phyloP scores from a whole-genome alignment of 78 protist species.

The Paulinella micropora region DNA sequence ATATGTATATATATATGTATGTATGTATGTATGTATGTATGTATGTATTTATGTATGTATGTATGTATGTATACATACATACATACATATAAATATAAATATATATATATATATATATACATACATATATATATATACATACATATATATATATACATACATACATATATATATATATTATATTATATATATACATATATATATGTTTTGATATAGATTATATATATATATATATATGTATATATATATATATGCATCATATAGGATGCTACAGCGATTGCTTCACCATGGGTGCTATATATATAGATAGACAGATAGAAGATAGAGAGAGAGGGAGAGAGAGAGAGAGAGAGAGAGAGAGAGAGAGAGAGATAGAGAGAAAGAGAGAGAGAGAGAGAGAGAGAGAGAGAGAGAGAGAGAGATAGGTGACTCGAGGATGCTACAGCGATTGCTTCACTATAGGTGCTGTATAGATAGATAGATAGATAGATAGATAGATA shows the following conservation, averaged over 20 bases:
- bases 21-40: background rate
- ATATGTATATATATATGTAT: background rate
- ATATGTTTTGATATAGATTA: background rate
- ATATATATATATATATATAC: background rate
- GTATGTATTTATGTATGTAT: background rate
- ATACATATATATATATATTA: background rate
- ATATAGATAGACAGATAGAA: background rate
- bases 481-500: background rate
- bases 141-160: background rate
- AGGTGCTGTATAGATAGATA: background rate
- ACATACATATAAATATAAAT: background rate
- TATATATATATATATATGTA: background rate
- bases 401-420: too few relatives aligned
- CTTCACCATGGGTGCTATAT: background rate
- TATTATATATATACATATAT: background rate
- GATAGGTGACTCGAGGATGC: too few relatives aligned
- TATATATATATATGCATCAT: background rate
- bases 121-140: background rate
- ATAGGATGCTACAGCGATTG: background rate
- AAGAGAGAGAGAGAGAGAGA: background rate
- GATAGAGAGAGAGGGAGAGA: background rate
- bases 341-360: background rate
- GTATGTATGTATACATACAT: background rate
- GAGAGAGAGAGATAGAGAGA: background rate
- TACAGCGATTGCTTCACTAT: background rate